These are phyloP conservation scores for Sphaerosporella brunnea DNA, from an alignment of 495 filamentous ascomycete genomes.

Conservation along the genomic window DNA sequence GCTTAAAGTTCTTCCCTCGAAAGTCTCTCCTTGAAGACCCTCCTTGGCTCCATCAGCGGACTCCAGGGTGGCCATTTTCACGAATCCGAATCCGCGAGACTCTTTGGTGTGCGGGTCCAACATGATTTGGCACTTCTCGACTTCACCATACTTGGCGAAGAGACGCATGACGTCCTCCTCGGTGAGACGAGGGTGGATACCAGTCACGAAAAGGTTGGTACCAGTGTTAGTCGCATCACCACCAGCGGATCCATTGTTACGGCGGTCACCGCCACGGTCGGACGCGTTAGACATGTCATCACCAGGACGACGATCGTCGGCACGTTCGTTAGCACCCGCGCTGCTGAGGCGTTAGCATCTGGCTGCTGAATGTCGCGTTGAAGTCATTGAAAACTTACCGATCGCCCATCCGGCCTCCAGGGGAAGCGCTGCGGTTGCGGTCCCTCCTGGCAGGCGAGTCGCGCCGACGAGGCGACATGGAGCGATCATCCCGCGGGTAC, in stretches of 20 bases:
- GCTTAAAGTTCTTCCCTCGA: slow-evolving; percentile 88
- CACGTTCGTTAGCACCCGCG: slow-evolving; percentile 28
- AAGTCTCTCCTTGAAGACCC: slow-evolving; percentile 80
- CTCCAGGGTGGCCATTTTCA: slow-evolving; percentile 90
- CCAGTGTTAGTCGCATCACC: slow-evolving; percentile 75
- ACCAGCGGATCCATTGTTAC: slow-evolving; percentile 54
- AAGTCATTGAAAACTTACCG: slow-evolving; percentile 42
- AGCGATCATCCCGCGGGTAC: slow-evolving; percentile 22
- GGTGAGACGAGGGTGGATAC: slow-evolving; percentile 84
- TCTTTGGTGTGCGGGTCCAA: slow-evolving; percentile 93
- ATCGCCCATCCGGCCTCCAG: slow-evolving; percentile 52
- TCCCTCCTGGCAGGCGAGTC: slow-evolving; percentile 55
- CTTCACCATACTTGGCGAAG: slow-evolving; percentile 95
- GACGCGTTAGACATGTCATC: slow-evolving; percentile 30
- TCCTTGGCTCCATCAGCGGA: slow-evolving; percentile 95
- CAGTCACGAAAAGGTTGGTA: slow-evolving; percentile 97
- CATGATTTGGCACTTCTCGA: slow-evolving; percentile 99
- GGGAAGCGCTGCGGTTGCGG: slow-evolving; percentile 82
- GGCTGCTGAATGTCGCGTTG: neutral
- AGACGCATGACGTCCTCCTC: slow-evolving; percentile 84
- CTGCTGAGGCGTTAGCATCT: slow-evolving; percentile 15
- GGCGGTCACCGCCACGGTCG: slow-evolving; percentile 38
- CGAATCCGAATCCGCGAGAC: slow-evolving; percentile 97
- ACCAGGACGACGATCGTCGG: slow-evolving; percentile 27
- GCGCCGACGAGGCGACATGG: slow-evolving; percentile 42